Conservation (phyloP, 2,329 filamentous ascomycete species). For the Aschersonia sp. region DNA sequence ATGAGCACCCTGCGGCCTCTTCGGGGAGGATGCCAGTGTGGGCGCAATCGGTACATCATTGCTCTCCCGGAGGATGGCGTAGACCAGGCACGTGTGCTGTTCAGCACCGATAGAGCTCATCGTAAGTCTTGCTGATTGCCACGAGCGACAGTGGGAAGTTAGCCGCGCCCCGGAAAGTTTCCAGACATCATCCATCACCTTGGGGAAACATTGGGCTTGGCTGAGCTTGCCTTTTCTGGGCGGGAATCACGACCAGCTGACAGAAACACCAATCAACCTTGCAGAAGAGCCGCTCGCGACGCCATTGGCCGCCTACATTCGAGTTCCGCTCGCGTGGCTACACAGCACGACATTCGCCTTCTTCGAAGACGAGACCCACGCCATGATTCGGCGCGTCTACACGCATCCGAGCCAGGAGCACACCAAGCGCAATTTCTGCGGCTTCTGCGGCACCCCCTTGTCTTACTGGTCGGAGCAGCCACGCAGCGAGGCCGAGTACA, state of each 20-base stretch:
- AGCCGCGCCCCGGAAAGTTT: too few relatives aligned
- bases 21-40: constrained; percentile 70
- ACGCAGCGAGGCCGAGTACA: constrained; percentile 55
- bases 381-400: constrained; percentile 52
- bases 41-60: constrained; percentile 70
- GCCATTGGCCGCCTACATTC: constrained; percentile 67
- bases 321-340: constrained; percentile 71
- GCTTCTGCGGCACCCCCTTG: constrained; percentile 77
- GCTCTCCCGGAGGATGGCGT: constrained; percentile 44
- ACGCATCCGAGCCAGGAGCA: constrained; percentile 41
- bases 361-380: constrained; percentile 62
- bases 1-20: constrained; percentile 41
- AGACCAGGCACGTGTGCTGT: constrained; percentile 52
- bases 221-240: not conserved
- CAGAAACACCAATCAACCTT: not conserved
- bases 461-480: constrained; percentile 72
- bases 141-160: too few relatives aligned
- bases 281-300: constrained; percentile 52
- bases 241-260: not conserved
- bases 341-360: constrained; percentile 60
- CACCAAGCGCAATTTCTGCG: constrained; percentile 69
- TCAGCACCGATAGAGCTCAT: constrained; percentile 54
- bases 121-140: constrained; percentile 39
- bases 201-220: not conserved
- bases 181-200: not conserved